phyloP scores from a whole-genome alignment of 345 rosid genomes.

The Citrus medica region DNA sequence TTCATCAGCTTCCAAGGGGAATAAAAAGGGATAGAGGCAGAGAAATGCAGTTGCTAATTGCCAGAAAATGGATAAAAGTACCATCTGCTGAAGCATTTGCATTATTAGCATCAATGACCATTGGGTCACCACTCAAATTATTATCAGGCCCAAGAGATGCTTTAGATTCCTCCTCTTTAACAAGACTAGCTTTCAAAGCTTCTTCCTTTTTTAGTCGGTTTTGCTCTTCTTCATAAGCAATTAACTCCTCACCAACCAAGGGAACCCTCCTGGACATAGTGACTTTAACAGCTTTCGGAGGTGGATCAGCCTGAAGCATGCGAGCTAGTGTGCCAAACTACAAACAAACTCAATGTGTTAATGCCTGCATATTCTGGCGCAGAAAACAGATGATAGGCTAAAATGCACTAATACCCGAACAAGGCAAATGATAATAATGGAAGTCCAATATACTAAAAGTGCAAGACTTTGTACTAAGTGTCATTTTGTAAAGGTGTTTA shows the following conservation, averaged over 20 bases:
- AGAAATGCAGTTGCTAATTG: not conserved
- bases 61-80: constrained; percentile 27
- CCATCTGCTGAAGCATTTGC: constrained; percentile 56
- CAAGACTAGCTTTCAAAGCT: constrained; percentile 75
- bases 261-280: constrained; percentile 94
- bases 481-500: not conserved
- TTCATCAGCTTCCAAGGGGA: not conserved
- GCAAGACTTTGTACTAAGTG: not conserved
- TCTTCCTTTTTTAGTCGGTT: constrained; percentile 83
- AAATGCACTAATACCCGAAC: not conserved
- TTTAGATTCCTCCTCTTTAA: constrained; percentile 86
- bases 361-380: not conserved
- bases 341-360: constrained; percentile 22
- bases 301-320: constrained; percentile 97
- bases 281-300: constrained; percentile 97
- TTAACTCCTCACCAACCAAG: constrained; percentile 93
- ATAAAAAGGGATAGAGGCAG: not conserved
- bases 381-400: constrained; percentile 4
- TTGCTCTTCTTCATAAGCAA: constrained; percentile 97
- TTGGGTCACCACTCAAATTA: constrained; percentile 73
- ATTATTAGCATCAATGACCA: constrained; percentile 66
- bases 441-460: not conserved
- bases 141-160: constrained; percentile 51
- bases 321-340: constrained; percentile 97
- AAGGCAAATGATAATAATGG: not conserved